phyloP scores from a whole-genome alignment of 345 rosid species.

The Chamaenerion angustifolium region DNA sequence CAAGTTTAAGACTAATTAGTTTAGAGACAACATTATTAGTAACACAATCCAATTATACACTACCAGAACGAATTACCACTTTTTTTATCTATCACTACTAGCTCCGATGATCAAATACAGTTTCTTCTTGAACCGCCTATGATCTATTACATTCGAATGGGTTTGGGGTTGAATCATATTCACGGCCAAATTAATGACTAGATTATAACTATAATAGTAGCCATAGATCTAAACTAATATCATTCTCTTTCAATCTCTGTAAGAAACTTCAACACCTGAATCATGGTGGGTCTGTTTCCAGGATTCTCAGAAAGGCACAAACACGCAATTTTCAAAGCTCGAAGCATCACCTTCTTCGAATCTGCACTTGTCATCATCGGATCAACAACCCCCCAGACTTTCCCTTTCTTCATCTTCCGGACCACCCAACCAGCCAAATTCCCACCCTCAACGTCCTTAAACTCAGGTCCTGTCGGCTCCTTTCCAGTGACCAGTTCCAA shows the following conservation, averaged over 20 bases:
- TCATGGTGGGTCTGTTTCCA: slow-evolving; percentile 60
- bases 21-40: too few species aligned
- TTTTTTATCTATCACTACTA: too few species aligned
- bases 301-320: slow-evolving; percentile 66
- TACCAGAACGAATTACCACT: too few species aligned
- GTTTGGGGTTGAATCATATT: too few species aligned
- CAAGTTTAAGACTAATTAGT: too few species aligned
- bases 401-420: slow-evolving; percentile 56
- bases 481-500: slow-evolving; percentile 79
- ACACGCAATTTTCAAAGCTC: slow-evolving; percentile 46
- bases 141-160: too few species aligned
- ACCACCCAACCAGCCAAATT: slow-evolving; percentile 80
- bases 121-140: too few species aligned
- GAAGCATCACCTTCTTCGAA: slow-evolving; percentile 45
- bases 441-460: slow-evolving; percentile 84
- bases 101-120: too few species aligned
- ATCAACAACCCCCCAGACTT: slow-evolving; percentile 54
- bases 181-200: too few species aligned
- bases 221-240: background rate
- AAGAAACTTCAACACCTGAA: slow-evolving; percentile 38
- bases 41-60: too few species aligned
- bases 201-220: too few species aligned
- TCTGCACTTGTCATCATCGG: slow-evolving; percentile 27
- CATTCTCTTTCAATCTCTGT: slow-evolving; percentile 27
- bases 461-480: slow-evolving; percentile 89